Evolutionary conservation across 75 land plant genomes (phyloP).

Genomic region (Pinus tabuliformis): DNA sequence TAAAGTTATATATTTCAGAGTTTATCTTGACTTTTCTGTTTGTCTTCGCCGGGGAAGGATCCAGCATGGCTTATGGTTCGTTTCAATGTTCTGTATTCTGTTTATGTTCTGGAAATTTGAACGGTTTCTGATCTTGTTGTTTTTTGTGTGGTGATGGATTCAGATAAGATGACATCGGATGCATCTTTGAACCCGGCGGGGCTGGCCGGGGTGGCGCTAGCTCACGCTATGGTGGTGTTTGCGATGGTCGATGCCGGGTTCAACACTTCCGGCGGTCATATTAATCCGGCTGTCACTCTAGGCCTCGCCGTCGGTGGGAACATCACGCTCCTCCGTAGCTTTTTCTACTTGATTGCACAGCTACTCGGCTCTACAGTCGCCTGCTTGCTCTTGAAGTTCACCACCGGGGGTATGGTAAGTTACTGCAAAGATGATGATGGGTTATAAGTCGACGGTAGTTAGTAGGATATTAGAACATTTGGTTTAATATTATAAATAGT

Average conservation of each 20-base stretch:
- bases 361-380: constrained; percentile 53
- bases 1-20: constrained; percentile 61
- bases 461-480: background rate
- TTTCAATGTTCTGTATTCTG: background rate
- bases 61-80: constrained; percentile 46
- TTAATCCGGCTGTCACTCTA: constrained; percentile 80
- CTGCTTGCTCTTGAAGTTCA: constrained; percentile 46
- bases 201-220: constrained; percentile 28
- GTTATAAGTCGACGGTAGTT: background rate
- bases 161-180: constrained; percentile 50
- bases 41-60: constrained; percentile 72
- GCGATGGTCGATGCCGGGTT: constrained; percentile 3
- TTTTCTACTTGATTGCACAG: constrained; percentile 63
- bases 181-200: constrained; percentile 28
- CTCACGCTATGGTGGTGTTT: constrained; percentile 32
- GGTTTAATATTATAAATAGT: too few species aligned
- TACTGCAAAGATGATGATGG: too few species aligned
- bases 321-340: constrained; percentile 52
- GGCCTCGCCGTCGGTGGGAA: constrained; percentile 66
- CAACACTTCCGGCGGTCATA: constrained; percentile 71
- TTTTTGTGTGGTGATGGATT: background rate
- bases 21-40: constrained; percentile 66
- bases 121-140: too few species aligned
- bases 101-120: too few species aligned
- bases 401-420: constrained; percentile 41